These are phyloP conservation scores for Lepidium didymum DNA, from an alignment of 345 rosid species.

Conservation along the genomic window DNA sequence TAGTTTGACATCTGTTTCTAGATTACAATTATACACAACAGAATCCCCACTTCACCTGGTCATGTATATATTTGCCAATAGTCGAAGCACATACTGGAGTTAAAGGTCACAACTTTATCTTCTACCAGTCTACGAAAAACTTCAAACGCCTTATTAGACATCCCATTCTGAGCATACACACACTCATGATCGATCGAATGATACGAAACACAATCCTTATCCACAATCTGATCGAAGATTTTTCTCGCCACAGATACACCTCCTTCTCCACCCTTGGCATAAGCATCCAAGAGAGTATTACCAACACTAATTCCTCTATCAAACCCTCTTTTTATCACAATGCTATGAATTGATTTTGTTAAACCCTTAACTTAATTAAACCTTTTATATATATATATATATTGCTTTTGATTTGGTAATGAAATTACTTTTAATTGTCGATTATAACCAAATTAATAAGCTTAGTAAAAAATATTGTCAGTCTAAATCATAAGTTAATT, in stretches of 20 bases:
- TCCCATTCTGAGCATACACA: conserved; percentile 68
- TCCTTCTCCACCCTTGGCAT: conserved; percentile 59
- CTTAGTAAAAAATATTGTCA: too few relatives aligned
- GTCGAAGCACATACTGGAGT: conserved; percentile 60
- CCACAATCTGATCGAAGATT: conserved; percentile 58
- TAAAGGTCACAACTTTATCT: conserved; percentile 37
- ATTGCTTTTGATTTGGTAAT: too few relatives aligned
- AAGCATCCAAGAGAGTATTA: conserved; percentile 70
- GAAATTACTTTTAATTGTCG: too few relatives aligned
- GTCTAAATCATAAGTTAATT: too few relatives aligned
- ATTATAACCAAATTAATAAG: too few relatives aligned
- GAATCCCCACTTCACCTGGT: conserved; percentile 45
- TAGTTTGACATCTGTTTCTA: too few relatives aligned
- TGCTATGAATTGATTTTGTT: conserved; percentile 52
- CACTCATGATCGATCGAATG: conserved; percentile 57
- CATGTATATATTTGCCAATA: conserved; percentile 61
- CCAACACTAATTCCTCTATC: conserved; percentile 44
- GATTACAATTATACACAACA: neutral
- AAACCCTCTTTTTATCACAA: conserved; percentile 52
- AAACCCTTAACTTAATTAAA: conserved; percentile 21
- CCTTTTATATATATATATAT: too few relatives aligned
- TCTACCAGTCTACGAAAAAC: conserved; percentile 43
- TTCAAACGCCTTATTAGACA: conserved; percentile 53
- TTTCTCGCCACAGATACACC: conserved; percentile 40
- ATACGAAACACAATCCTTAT: conserved; percentile 65